These are phyloP conservation scores for Piper betle DNA, from an alignment of 164 flowering plant species.

Conservation along the genomic window DNA sequence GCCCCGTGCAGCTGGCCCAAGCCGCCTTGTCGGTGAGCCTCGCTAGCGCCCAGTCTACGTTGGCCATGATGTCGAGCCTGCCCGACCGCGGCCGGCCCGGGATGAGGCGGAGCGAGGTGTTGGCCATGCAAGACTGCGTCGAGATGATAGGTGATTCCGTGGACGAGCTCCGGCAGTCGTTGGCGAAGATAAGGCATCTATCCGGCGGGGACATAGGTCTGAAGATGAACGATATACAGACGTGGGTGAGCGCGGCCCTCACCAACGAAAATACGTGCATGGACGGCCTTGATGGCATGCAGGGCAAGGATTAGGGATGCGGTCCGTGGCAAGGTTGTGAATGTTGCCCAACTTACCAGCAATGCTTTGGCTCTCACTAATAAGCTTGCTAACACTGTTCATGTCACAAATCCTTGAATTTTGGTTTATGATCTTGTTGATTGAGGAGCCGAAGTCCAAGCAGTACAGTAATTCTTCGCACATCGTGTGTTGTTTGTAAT, in stretches of 20 bases:
- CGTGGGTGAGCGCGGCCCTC: constrained; percentile 33
- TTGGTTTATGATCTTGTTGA: neutral
- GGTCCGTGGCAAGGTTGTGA: constrained; percentile 8
- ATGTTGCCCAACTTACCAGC: constrained; percentile 18
- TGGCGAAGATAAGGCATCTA: constrained; percentile 12
- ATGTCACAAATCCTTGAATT: neutral
- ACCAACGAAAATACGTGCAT: constrained; percentile 25
- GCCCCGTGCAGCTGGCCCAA: constrained; percentile 32
- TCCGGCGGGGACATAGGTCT: constrained; percentile 6
- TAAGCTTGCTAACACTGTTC: constrained; percentile 3
- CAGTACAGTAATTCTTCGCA: too few species aligned
- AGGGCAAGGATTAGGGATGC: constrained; percentile 14
- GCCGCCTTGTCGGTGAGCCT: constrained; percentile 19
- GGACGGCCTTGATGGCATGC: constrained; percentile 17
- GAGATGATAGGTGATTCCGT: constrained; percentile 16
- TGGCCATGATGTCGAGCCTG: constrained; percentile 6
- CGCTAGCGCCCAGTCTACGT: constrained; percentile 6
- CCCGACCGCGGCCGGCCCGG: constrained; percentile 7
- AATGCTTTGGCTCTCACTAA: constrained; percentile 27
- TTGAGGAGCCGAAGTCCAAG: too few species aligned
- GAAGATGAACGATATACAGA: constrained; percentile 24
- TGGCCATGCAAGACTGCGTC: constrained; percentile 20
- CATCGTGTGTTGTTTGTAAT: too few species aligned
- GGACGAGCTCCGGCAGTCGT: constrained; percentile 14
- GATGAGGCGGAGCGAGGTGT: constrained; percentile 6